Conservation (phyloP, 192 early-diverging fungal genomes). For the Thamnidium elegans region DNA sequence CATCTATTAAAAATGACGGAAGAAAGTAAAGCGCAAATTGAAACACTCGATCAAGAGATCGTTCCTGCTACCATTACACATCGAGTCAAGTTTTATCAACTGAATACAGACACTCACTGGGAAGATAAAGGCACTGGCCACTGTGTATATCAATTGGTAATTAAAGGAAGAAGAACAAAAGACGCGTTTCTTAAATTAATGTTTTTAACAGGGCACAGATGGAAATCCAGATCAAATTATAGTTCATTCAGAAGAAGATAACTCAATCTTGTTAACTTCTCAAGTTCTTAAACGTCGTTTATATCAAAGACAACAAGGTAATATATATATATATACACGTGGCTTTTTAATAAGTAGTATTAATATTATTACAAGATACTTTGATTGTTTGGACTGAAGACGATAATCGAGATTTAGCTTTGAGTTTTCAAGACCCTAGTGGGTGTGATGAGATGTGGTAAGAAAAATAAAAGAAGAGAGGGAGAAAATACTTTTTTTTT, state of each 20-base stretch:
- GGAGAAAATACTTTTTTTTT: no score
- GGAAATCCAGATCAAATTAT: conserved; percentile 47
- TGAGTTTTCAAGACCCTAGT: conserved; percentile 90
- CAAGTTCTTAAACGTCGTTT: conserved; percentile 68
- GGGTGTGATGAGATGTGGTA: conserved; percentile 84
- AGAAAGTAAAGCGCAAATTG: neutral
- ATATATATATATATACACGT: neutral
- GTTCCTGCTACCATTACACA: neutral
- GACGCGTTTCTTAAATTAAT: neutral
- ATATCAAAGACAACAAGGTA: conserved; percentile 88
- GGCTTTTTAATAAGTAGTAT: neutral
- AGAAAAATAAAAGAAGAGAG: neutral
- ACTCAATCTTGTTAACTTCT: conserved; percentile 61
- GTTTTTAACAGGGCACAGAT: conserved; percentile 11
- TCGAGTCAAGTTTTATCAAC: conserved; percentile 86
- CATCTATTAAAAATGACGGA: conserved; percentile 6
- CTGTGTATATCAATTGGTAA: conserved; percentile 67
- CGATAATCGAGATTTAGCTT: conserved; percentile 75
- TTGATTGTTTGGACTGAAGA: conserved; percentile 91
- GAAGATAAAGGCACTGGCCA: conserved; percentile 83
- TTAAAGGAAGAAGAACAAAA: conserved; percentile 28
- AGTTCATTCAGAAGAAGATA: conserved; percentile 62
- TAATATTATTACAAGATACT: conserved; percentile 62
- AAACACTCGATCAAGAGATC: neutral
- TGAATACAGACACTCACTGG: conserved; percentile 71